phyloP scores from a whole-genome alignment of 148 eudicot genomes.

The Limonium bicolor region DNA sequence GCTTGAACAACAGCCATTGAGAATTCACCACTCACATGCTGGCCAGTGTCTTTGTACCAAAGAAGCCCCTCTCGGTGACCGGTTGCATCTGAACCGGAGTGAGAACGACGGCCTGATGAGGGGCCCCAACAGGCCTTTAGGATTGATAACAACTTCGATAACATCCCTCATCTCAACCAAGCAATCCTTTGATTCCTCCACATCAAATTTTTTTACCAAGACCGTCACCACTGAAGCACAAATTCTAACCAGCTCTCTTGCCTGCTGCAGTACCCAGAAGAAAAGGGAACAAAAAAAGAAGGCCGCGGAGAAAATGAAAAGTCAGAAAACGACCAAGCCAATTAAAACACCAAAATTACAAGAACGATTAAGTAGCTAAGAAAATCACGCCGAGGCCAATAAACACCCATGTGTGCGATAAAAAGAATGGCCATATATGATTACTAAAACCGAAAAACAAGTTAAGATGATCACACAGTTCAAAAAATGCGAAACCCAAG shows the following conservation, averaged over 20 bases:
- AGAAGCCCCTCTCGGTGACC: conserved; percentile 30
- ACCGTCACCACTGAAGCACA: background rate
- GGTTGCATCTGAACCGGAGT: conserved; percentile 16
- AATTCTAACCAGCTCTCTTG: background rate
- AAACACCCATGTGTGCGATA: no score
- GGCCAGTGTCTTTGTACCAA: conserved; percentile 31
- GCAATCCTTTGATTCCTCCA: conserved; percentile 13
- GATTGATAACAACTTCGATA: conserved; percentile 25
- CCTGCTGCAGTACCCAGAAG: background rate
- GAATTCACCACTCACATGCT: conserved; percentile 27
- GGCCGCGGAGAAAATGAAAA: no score
- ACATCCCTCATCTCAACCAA: conserved; percentile 29
- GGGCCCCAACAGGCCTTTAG: conserved; percentile 25
- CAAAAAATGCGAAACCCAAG: no score
- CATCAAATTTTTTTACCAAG: conserved; percentile 14
- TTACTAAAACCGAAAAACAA: no score
- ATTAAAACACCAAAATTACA: no score
- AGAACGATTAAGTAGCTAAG: no score
- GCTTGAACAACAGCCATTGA: conserved; percentile 38
- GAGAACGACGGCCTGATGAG: conserved; percentile 11
- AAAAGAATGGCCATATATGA: no score
- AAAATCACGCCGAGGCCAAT: no score
- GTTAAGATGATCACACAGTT: no score
- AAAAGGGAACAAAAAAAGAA: no score
- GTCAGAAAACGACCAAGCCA: no score